A percentile compares a stretch with the other conserved stretches of the same genome.
Evolutionary conservation across 345 rosid genomes (phyloP).

Genomic region (Gossypium thurberi): DNA sequence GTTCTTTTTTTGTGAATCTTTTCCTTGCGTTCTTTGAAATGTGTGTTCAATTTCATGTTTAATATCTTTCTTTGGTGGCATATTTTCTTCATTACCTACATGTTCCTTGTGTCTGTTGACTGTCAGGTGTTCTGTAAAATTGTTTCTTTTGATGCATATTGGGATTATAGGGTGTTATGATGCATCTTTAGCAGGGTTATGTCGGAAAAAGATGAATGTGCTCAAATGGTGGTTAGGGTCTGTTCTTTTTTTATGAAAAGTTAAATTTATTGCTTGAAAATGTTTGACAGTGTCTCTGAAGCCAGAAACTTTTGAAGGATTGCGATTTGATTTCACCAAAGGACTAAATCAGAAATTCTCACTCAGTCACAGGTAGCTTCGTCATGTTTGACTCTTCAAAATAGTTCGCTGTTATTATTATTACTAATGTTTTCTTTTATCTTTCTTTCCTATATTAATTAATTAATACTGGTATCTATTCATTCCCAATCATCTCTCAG

Average conservation of each 20-base stretch:
- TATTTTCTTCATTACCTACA: not conserved
- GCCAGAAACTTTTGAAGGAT: constrained; percentile 88
- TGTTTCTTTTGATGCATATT: not conserved
- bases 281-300: constrained; percentile 80
- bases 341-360: constrained; percentile 80
- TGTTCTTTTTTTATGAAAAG: not conserved
- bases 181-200: not conserved
- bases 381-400: not conserved
- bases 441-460: constrained; percentile 3
- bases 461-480: not conserved
- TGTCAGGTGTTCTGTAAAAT: not conserved
- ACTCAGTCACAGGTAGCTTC: constrained; percentile 72
- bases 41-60: not conserved
- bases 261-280: constrained; percentile 7
- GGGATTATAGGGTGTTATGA: not conserved
- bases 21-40: not conserved
- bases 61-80: not conserved
- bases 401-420: not conserved
- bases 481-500: constrained; percentile 34
- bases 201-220: not conserved
- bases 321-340: constrained; percentile 92
- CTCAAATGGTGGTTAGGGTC: not conserved
- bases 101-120: not conserved
- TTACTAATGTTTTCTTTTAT: not conserved
- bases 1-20: not conserved